phyloP scores from a whole-genome alignment of 2,329 filamentous ascomycete species.

The Torrubiella hemipterigena region DNA sequence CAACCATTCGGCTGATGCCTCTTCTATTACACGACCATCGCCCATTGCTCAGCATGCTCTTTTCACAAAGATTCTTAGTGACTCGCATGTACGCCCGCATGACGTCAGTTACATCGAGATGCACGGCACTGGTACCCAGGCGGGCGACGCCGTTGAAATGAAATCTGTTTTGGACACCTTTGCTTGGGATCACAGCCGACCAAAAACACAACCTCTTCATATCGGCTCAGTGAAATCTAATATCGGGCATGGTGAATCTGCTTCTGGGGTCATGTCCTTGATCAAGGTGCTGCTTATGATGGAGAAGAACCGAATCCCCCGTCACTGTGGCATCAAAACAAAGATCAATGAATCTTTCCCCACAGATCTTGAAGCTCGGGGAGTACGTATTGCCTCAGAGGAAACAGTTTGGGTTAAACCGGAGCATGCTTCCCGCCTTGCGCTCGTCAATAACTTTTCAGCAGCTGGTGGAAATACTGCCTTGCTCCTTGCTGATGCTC shows the following conservation, averaged over 20 bases:
- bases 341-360: constrained; percentile 31
- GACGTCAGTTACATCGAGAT: constrained; percentile 36
- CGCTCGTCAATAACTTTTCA: constrained; percentile 39
- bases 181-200: constrained; percentile 33
- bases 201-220: constrained; percentile 20
- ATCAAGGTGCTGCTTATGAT: constrained; percentile 38
- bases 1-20: constrained; percentile 59
- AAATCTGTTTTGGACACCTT: constrained; percentile 47
- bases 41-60: constrained; percentile 48
- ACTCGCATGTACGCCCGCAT: constrained; percentile 40
- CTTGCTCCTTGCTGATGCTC: constrained; percentile 49
- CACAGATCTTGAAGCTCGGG: constrained; percentile 24
- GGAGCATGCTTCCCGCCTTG: constrained; percentile 17
- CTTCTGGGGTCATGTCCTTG: constrained; percentile 27
- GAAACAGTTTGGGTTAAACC: constrained; percentile 19
- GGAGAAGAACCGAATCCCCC: constrained; percentile 32
- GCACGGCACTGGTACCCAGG: constrained; percentile 32
- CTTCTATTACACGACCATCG: constrained; percentile 62
- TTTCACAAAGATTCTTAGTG: constrained; percentile 43
- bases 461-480: constrained; percentile 47
- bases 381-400: constrained; percentile 24
- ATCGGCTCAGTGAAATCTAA: constrained; percentile 38
- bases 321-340: constrained; percentile 40
- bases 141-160: constrained; percentile 36
- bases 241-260: constrained; percentile 35